Conservation (phyloP, 805 yeast species). For the Blastobotrys terrestris region DNA sequence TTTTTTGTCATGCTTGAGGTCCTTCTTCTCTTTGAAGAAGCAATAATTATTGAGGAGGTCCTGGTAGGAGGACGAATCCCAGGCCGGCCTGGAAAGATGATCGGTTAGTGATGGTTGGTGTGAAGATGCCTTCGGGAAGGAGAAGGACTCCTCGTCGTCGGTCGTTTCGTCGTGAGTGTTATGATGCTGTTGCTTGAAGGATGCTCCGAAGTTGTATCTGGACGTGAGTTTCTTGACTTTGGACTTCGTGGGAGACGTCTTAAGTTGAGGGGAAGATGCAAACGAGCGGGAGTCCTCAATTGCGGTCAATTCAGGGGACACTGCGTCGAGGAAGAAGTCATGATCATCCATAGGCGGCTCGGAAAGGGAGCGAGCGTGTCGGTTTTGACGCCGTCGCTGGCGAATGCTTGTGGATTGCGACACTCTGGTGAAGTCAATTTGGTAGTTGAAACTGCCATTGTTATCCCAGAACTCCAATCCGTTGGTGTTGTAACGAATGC, state of each 20-base stretch:
- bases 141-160: constrained; percentile 2
- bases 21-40: constrained; percentile 25
- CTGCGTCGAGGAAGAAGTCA: background rate
- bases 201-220: constrained; percentile 18
- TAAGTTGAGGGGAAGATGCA: background rate
- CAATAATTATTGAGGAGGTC: constrained; percentile 36
- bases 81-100: constrained; percentile 19
- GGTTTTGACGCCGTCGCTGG: background rate
- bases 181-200: constrained; percentile 13
- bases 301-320: background rate
- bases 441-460: constrained; percentile 55
- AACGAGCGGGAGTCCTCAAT: background rate
- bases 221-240: constrained; percentile 16
- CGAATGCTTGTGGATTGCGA: constrained; percentile 5
- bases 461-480: constrained; percentile 72
- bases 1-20: background rate
- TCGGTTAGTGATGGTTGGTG: background rate
- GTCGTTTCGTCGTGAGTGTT: background rate
- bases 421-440: constrained; percentile 37
- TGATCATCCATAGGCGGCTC: background rate
- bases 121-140: constrained; percentile 1
- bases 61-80: constrained; percentile 34
- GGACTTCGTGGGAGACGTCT: background rate
- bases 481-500: constrained; percentile 49
- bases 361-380: constrained; percentile 2